phyloP scores from a whole-genome alignment of 148 eudicot genomes.

The Rhododendron molle region DNA sequence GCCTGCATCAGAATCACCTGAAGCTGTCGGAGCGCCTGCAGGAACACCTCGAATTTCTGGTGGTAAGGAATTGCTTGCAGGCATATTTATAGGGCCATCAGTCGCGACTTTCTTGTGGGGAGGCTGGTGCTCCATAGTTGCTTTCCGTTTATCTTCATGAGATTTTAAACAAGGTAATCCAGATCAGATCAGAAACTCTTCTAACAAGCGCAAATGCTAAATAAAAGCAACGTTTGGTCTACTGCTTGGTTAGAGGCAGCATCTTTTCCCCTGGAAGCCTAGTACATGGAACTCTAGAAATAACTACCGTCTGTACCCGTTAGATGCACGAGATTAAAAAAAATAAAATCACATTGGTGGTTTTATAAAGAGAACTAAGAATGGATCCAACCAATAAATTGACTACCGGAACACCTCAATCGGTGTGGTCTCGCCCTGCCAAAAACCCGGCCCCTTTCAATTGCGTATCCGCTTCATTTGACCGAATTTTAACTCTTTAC shows the following conservation, averaged over 20 bases:
- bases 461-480: not conserved
- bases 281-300: not conserved
- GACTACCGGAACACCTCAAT: not conserved
- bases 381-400: not conserved
- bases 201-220: not conserved
- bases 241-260: not conserved
- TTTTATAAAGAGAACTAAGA: not conserved
- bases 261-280: not conserved
- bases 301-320: too few species aligned
- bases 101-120: slow-evolving; percentile 42
- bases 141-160: slow-evolving; percentile 55
- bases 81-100: slow-evolving; percentile 32
- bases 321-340: too few species aligned
- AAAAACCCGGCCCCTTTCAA: not conserved
- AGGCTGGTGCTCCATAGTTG: slow-evolving; percentile 37
- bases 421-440: not conserved
- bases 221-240: not conserved
- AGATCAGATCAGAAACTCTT: not conserved
- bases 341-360: too few species aligned
- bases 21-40: too few species aligned
- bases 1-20: too few species aligned
- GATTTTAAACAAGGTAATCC: slow-evolving; percentile 5
- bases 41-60: too few species aligned
- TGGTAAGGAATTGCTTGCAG: slow-evolving; percentile 20
- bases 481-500: slow-evolving; percentile 10